Evolutionary conservation across 2,329 filamentous ascomycete genomes (phyloP), one percentile per base, ranked within the genome.

Genomic region (Aspergillus sp.): DNA sequence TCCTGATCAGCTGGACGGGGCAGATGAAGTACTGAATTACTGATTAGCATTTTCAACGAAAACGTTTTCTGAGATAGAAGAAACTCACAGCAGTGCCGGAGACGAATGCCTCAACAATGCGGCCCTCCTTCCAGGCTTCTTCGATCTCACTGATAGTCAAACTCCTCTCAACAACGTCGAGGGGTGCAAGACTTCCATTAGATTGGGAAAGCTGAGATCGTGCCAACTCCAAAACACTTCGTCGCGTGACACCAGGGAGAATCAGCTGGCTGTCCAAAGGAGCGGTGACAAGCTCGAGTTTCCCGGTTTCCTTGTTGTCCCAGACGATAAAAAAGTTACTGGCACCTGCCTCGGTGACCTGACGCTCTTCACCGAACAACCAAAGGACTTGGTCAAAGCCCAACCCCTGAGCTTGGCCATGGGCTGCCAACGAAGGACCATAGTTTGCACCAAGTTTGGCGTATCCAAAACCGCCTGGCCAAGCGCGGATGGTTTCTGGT

Each of bases 371-470:
- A 1, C 89, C 89, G 59, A 95, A 93, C 40, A 96, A 77, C 90
- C 90, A 96, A n/a, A 96, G 78, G 44, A 96, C 85, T 75, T 96
- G 91, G 61, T 91, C 81, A 68, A 82, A 96, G 0, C 91, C 90
- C 33, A 79, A 71, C 8, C 71, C 72, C 44, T 82, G 73, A 3
- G 90, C 90, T 65, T 90, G 86, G 12, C 77, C 77, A 39, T 90
- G 90, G 4, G 88, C 87, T 42, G 88, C 75, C 42, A 96, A 76
- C 13, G 81, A 84, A 12, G 90, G 90, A 0, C 90, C 90, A 66
- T 95, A 96, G 74, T 95, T 96, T 48, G 90, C 90, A 43, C 90
- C 90, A 30, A 96, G 80, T 71, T 96, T 96, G 48, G 90, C 89
- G 61, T 86, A 90, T 1, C 90, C 90, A 65, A 94, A 95, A 7